Percentiles rank a stretch among this genome's conserved stretches.
phyloP scores from a whole-genome alignment of 805 yeast genomes.

The Hanseniaspora guilliermondii region DNA sequence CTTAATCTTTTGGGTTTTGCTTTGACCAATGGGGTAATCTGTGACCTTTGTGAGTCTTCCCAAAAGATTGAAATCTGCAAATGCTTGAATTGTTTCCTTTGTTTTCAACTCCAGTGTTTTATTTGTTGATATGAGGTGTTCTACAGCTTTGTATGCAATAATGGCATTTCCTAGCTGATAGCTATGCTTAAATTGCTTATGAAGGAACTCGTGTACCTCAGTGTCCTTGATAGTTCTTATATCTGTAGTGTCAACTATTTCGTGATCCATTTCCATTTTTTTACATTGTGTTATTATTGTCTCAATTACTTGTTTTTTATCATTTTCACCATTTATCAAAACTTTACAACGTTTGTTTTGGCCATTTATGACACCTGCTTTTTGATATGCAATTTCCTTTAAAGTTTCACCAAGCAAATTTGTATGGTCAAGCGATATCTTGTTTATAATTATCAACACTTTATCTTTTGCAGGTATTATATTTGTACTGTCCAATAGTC shows the following conservation, averaged over 20 bases:
- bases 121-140: conserved; percentile 23
- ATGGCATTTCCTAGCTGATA: conserved; percentile 64
- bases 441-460: conserved; percentile 61
- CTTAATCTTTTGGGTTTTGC: conserved; percentile 19
- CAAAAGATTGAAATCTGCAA: conserved; percentile 59
- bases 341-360: conserved; percentile 37
- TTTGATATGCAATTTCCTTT: conserved; percentile 55
- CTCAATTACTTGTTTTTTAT: conserved; percentile 32
- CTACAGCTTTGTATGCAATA: conserved; percentile 49
- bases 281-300: conserved; percentile 34
- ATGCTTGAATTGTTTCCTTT: conserved; percentile 37
- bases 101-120: conserved; percentile 23
- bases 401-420: conserved; percentile 56
- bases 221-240: conserved; percentile 22
- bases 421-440: conserved; percentile 80
- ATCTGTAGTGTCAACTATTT: conserved; percentile 17
- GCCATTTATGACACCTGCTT: conserved; percentile 72
- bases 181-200: conserved; percentile 52
- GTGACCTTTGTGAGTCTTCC: conserved; percentile 60
- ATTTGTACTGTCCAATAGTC: conserved; percentile 80
- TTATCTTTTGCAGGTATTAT: conserved; percentile 40
- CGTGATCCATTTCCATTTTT: conserved; percentile 23
- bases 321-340: conserved; percentile 63
- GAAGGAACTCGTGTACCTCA: conserved; percentile 24
- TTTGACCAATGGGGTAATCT: conserved; percentile 19